phyloP scores from a whole-genome alignment of 805 yeast species.

The Cyberlindnera samutprakarnensis region DNA sequence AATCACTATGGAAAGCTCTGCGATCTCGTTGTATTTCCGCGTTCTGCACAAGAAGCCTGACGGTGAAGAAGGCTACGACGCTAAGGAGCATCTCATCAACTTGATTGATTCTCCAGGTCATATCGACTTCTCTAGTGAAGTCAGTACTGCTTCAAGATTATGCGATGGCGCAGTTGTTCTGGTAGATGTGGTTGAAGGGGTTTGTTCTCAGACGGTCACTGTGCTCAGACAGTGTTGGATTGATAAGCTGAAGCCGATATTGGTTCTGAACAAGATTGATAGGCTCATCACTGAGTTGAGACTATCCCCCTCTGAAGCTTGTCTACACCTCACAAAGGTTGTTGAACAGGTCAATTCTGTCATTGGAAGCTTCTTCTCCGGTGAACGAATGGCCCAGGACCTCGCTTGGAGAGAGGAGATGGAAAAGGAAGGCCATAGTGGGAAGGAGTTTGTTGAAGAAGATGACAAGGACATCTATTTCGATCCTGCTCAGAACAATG shows the following conservation, averaged over 20 bases:
- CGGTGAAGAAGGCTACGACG: conserved; percentile 27
- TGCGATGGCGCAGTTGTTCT: conserved; percentile 96
- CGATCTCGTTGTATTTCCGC: conserved; percentile 86
- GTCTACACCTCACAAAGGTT: conserved; percentile 64
- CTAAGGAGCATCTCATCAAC: conserved; percentile 78
- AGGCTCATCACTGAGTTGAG: conserved; percentile 76
- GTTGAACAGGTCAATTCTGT: conserved; percentile 95
- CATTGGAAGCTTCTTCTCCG: conserved; percentile 86
- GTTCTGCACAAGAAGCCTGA: conserved; percentile 41
- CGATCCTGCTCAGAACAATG: conserved; percentile 81
- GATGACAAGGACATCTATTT: conserved; percentile 82
- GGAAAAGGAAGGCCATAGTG: conserved; percentile 31
- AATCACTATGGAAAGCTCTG: conserved; percentile 96
- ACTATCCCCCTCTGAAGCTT: conserved; percentile 79
- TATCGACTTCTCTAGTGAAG: conserved; percentile 94
- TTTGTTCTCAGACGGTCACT: conserved; percentile 93
- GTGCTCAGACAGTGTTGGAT: conserved; percentile 95
- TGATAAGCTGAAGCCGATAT: conserved; percentile 79
- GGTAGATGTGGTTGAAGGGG: conserved; percentile 97
- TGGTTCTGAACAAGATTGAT: conserved; percentile 89
- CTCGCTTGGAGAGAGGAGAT: conserved; percentile 63
- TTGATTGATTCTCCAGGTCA: conserved; percentile 99
- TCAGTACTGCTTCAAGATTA: conserved; percentile 87
- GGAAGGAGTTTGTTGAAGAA: conserved; percentile 58
- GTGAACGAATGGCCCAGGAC: conserved; percentile 89